Evolutionary conservation across 2,329 filamentous ascomycete species (phyloP), one percentile per base, ranked within the genome.

Genomic region (Trichoderma semiorbis): DNA sequence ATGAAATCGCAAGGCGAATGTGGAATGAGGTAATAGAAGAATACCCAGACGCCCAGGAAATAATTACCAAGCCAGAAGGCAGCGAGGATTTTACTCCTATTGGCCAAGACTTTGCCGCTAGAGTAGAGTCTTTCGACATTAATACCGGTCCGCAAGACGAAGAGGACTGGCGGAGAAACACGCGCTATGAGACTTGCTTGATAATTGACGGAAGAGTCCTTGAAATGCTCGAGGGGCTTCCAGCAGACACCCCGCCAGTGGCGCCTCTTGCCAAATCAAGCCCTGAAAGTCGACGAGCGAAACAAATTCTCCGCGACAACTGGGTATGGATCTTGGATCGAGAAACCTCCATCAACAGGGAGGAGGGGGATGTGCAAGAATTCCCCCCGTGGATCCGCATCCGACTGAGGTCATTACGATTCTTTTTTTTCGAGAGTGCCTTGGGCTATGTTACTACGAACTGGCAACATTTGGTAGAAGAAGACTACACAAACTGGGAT

Each of bases 371-470:
- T 21, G 18, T 11, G 43, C 8, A 47, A 47, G 43, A 47, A 47
- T 47, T 47, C 18, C 43, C 43, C 0, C 43, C 43, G 18, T 47
- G 43, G 43, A 47, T 47, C 3, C 43, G 43, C 18, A 47, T 47
- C 8, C 18, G 1, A 47, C 6, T 47, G 1, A 1, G 4, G 0
- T 47, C 1, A 3, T 47, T 47, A 47, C 18, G 8, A 0, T 47
- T 21, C 43, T 21, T 47, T 21, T 47, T 47, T 3, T 47, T 47
- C 8, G 1, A 11, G 8, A n/a, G 18, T 5, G 18, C 43, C 11
- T 11, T 2, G 0, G 43, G 43, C 43, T 47, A 47, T 8, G 18
- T 47, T 11, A 47, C 43, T 3, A 21, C 43, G 0, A 2, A 47
- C 43, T 47, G 18, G 43, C 18, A 47, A 21, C 1, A 0, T 47